Conservation (phyloP, 352 stramenopile genomes). For the Pythium sukuiense region DNA sequence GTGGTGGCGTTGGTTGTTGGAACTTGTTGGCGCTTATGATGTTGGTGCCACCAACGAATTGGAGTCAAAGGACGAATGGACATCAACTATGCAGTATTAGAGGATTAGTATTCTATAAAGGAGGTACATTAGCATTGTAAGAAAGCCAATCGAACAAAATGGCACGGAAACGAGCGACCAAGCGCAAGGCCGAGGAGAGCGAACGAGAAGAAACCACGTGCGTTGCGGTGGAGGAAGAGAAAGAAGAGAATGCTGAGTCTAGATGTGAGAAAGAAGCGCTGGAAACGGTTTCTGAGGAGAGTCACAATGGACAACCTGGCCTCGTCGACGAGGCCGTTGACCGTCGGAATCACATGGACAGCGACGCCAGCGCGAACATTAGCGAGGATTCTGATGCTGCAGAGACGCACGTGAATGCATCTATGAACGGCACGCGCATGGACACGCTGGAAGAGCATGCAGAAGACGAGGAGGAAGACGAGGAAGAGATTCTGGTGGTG, state of each 20-base stretch:
- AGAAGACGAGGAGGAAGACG: constrained; percentile 42
- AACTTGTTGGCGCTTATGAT: constrained; percentile 8
- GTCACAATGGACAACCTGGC: background rate
- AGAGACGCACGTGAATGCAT: background rate
- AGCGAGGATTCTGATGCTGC: background rate
- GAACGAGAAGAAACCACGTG: background rate
- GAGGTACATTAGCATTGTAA: constrained; percentile 6
- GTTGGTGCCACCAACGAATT: constrained; percentile 18
- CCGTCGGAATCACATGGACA: background rate
- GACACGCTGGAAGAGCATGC: background rate
- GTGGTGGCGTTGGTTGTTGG: background rate
- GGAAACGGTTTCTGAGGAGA: background rate
- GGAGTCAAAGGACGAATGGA: constrained; percentile 13
- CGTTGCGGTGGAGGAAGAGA: background rate
- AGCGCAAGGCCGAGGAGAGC: constrained; percentile 10
- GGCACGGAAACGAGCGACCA: background rate
- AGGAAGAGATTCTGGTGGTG: constrained; percentile 71
- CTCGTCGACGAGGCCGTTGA: background rate
- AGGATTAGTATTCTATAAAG: constrained; percentile 15
- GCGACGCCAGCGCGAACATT: background rate
- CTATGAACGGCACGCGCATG: background rate
- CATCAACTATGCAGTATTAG: constrained; percentile 23
- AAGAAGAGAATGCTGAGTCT: background rate
- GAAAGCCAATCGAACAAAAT: constrained; percentile 3
- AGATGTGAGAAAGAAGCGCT: background rate